Percentiles rank a stretch among this genome's conserved stretches.
phyloP scores from a whole-genome alignment of 148 eudicot species.

The Rhododendron vialii region DNA sequence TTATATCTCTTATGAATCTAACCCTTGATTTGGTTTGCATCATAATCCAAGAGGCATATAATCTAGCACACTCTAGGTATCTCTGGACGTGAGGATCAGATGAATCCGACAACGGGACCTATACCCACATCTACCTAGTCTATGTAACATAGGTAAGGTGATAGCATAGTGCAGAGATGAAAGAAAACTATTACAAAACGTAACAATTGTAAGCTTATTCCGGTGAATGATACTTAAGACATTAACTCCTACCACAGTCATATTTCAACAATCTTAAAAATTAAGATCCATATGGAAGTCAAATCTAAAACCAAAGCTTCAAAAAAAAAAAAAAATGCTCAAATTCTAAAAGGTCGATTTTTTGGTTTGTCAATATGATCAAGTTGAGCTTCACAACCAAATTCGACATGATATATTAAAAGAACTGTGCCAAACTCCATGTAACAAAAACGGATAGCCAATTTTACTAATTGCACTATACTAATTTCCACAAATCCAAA shows the following conservation, averaged over 20 bases:
- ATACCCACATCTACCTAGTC: background rate
- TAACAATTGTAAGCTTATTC: background rate
- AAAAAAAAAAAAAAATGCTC: background rate
- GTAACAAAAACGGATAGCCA: background rate
- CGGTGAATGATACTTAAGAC: background rate
- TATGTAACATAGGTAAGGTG: background rate
- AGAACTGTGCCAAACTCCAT: background rate
- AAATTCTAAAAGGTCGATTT: background rate
- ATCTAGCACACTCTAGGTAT: background rate
- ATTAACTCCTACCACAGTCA: conserved; percentile 2
- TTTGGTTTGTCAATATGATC: background rate
- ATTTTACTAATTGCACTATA: background rate
- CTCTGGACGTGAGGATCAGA: background rate
- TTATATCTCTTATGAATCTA: too few relatives aligned
- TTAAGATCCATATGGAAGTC: background rate
- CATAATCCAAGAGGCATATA: background rate
- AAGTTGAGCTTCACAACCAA: background rate
- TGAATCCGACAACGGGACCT: background rate
- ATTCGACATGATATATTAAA: background rate
- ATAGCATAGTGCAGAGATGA: background rate
- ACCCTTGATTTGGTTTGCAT: too few relatives aligned
- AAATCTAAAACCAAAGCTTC: background rate
- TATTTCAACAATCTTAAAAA: background rate
- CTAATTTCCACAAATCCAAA: background rate
- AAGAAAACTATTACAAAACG: background rate